Percentiles rank a stretch among this genome's conserved stretches.
These are phyloP conservation scores for Alternaria conjuncta DNA, from an alignment of 2,329 filamentous ascomycete species.

Conservation along the genomic window DNA sequence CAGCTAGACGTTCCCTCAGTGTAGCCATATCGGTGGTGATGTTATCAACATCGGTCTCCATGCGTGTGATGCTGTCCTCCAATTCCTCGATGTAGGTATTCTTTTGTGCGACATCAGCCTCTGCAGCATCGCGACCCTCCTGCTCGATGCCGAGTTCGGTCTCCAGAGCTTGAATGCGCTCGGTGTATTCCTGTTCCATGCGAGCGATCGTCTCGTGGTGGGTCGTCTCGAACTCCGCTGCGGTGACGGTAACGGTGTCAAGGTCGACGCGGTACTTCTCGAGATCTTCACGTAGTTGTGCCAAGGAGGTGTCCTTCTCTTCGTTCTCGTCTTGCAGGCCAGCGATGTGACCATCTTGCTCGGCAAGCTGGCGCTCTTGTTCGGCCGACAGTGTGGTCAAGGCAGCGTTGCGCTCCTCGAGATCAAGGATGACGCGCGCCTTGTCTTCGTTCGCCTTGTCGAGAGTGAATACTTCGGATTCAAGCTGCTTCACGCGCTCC, in stretches of 20 bases:
- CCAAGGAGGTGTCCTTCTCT: conserved; percentile 45
- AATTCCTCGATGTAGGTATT: conserved; percentile 49
- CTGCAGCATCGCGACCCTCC: conserved; percentile 47
- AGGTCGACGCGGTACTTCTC: conserved; percentile 51
- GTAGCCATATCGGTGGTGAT: conserved; percentile 39
- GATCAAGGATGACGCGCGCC: conserved; percentile 45
- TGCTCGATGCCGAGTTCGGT: conserved; percentile 46
- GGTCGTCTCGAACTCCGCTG: conserved; percentile 50
- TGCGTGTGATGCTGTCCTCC: conserved; percentile 45
- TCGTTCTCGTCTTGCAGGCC: conserved; percentile 36
- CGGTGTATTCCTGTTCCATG: conserved; percentile 50
- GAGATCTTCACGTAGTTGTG: conserved; percentile 48
- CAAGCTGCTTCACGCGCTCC: conserved; percentile 46
- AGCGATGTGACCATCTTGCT: conserved; percentile 37
- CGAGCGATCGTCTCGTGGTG: conserved; percentile 45
- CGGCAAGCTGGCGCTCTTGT: conserved; percentile 43
- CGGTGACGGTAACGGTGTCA: conserved; percentile 44
- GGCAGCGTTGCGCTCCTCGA: conserved; percentile 41
- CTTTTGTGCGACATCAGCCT: conserved; percentile 49
- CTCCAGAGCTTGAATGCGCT: conserved; percentile 46
- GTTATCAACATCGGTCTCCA: conserved; percentile 47
- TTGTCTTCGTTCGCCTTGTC: conserved; percentile 48
- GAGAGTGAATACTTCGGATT: conserved; percentile 46
- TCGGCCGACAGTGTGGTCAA: conserved; percentile 38
- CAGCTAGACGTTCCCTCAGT: conserved; percentile 44